Base-by-base conservation (phyloP, 1,284 basidiomycete species). In the Stygiomarasmius scandens region DNA sequence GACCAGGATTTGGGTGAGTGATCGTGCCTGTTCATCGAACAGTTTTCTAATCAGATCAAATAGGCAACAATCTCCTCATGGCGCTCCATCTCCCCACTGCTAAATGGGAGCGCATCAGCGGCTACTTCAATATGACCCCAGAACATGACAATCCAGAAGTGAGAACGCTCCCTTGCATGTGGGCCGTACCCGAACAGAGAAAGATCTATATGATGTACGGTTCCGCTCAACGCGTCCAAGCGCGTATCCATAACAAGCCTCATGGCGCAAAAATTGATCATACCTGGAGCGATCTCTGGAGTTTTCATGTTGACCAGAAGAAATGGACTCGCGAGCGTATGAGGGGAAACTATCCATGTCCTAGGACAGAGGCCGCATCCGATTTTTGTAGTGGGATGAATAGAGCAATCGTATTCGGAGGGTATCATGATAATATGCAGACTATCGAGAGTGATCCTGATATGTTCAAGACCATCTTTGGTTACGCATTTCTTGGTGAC, bases 201-300 rank as follows among this genome's bases (percentile, higher is more conserved):
- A 54, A 56, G 41, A 32, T 62, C n/a, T n/a, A n/a, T n/a, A n/a
- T n/a, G n/a, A 47, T 58, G 19, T 55, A 60, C 24, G 61, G 61
- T 43, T 53, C 45, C 20, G 59, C 56, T 22, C 47, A 53, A 20
- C 59, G 61, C 6, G 50, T 53, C 3, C 20, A 36, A 6, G 59
- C 52, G 16, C 45, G 48, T 19, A 22, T 52, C 34, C 48, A 34
- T 5, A n/a, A 43, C 20, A 34, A 32, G 16, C n/a, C n/a, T n/a
- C n/a, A n/a, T n/a, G n/a, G n/a, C n/a, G n/a, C n/a, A n/a, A n/a
- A n/a, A n/a, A n/a, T n/a, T n/a, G n/a, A n/a, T n/a, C n/a, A 58
- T 49, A 52, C 53, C 22, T 58, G 60, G 36, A 43, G 48, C 14
- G 61, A 62, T 49, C 45, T 62, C n/a, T 62, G 61, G 61, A 51